Evolutionary conservation across 225 moss, liverwort and hornwort genomes (phyloP).

Genomic region (Asterella californica): DNA sequence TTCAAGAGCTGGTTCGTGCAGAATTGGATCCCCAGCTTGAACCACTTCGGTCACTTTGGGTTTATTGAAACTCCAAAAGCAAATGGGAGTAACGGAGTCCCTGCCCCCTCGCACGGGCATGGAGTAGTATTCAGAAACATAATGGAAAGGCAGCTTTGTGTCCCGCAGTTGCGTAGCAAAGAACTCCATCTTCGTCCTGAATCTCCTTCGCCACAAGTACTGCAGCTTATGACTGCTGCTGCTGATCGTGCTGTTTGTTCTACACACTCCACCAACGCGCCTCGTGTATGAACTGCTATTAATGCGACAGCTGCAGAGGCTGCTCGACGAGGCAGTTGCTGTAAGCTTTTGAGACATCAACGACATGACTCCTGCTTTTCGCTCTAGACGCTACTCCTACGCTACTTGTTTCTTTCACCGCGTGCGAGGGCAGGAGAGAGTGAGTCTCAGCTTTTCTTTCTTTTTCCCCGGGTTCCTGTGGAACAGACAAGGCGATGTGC

Average conservation of each 20-base stretch:
- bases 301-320: not conserved
- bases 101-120: slow-evolving; percentile 40
- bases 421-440: not conserved
- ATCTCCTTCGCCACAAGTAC: slow-evolving; percentile 4
- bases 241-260: not conserved
- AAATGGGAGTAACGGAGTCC: slow-evolving; percentile 52
- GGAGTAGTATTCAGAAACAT: slow-evolving; percentile 58
- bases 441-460: not conserved
- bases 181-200: slow-evolving; percentile 45
- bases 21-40: slow-evolving; percentile 92
- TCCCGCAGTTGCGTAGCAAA: slow-evolving; percentile 70
- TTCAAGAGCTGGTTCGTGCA: slow-evolving; percentile 75
- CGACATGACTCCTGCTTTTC: not conserved
- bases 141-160: slow-evolving; percentile 57
- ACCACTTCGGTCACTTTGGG: slow-evolving; percentile 62
- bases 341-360: not conserved
- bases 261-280: not conserved
- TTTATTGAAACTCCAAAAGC: slow-evolving; percentile 70
- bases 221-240: not conserved
- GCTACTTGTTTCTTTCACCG: not conserved
- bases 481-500: slow-evolving; percentile 6
- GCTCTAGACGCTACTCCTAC: not conserved
- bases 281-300: not conserved
- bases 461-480: slow-evolving; percentile 6
- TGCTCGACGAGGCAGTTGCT: not conserved